Evolutionary conservation across 164 flowering plant genomes (phyloP), one percentile per base, ranked within the genome.

Genomic region (Akebia trifoliata): DNA sequence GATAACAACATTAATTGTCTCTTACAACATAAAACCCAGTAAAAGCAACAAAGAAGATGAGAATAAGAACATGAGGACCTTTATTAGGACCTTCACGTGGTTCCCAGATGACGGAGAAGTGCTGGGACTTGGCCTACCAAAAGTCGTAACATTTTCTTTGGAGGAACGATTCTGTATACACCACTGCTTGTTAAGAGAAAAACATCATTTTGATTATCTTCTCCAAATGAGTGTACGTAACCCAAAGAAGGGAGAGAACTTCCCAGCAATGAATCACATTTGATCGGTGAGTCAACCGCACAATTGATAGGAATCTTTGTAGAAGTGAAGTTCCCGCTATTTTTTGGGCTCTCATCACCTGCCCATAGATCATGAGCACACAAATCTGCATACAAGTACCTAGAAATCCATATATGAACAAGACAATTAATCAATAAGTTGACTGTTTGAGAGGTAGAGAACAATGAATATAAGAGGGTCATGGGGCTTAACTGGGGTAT

Each of bases 351-450:
- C 56, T 92, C 98, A 6, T 37, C 29, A 39, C 82, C 93, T 50
- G 88, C 82, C 95, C 96, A 92, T 5, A 89, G 52, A 18, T 17
- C 29, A 32, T 50, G 42, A 1, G 81, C 91, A 58, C 79, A 89
- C 22, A 92, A 61, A 72, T 92, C 98, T 40, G 74, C 88, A 65
- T 74, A 91, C 69, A 91, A 34, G 74, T 88, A 91, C 75, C 98
- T 91, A 83, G 54, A 65, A 66, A 51, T 47, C 26, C 58, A 65
- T 26, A 14, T 22, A 45, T 4, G 24, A 36, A 47, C n/a, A 35
- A 40, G 45, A 52, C 49, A 21, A 17, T 48, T 62, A 35, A 45
- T 32, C 14, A 9, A n/a, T 5, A n/a, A n/a, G n/a, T n/a, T n/a
- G n/a, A 22, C n/a, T n/a, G n/a, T n/a, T n/a, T n/a, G n/a, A n/a